These are phyloP conservation scores for Stevia rebaudiana DNA, from an alignment of 140 eudicot species.

Conservation along the genomic window DNA sequence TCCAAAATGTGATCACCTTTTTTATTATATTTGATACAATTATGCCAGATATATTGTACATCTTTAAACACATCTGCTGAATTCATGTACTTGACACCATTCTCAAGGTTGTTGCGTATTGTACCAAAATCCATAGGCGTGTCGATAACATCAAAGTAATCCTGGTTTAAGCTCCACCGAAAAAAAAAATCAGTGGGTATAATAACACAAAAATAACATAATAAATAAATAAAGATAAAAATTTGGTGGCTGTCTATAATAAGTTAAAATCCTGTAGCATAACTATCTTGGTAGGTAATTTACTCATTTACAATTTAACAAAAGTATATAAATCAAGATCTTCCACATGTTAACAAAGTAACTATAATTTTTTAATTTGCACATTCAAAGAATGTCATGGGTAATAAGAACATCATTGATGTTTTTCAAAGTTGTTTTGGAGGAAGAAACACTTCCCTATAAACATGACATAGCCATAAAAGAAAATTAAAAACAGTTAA, in stretches of 20 bases:
- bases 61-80: constrained; percentile 65
- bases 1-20: constrained; percentile 71
- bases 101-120: constrained; percentile 70
- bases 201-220: constrained; percentile 13
- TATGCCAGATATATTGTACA: constrained; percentile 67
- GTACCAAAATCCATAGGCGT: constrained; percentile 96
- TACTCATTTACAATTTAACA: not conserved
- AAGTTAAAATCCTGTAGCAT: constrained; percentile 5
- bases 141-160: constrained; percentile 71
- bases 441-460: not conserved
- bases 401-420: constrained; percentile 2
- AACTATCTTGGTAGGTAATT: not conserved
- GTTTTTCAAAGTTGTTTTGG: not conserved
- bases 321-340: not conserved
- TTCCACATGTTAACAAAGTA: not conserved
- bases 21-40: constrained; percentile 66
- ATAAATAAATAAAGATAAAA: too few species aligned
- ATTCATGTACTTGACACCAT: constrained; percentile 66
- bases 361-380: not conserved
- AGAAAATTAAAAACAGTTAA: constrained; percentile 7
- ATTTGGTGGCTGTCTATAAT: constrained; percentile 9
- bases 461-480: not conserved
- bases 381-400: not conserved
- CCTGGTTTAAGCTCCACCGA: constrained; percentile 44
- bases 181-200: constrained; percentile 1